Evolutionary conservation across 306 rosid genomes (phyloP), one percentile per base, ranked within the genome.

Genomic region (Aeschynomene evenia): DNA sequence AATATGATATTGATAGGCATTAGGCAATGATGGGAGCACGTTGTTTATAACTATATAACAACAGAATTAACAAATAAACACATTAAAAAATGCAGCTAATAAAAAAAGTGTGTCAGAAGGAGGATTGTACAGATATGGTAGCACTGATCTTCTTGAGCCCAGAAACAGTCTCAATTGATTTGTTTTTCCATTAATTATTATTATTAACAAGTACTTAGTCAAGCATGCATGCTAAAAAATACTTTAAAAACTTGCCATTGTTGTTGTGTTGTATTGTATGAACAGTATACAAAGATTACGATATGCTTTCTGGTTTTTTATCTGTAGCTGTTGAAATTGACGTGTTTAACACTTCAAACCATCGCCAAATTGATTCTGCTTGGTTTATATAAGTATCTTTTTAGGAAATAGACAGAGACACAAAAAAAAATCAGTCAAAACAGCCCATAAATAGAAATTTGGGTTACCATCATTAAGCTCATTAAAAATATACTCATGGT

Each of bases 101-200:
- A 11, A 55, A 26, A 55, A 26, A 28, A 55, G 15, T 51, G 62
- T 55, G 39, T 26, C 34, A 55, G 37, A 29, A 26, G 16, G 6
- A 28, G 12, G 13, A 5, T 0, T 3, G 20, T 28, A 3, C 5
- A 28, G n/a, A 45, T 21, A 45, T n/a, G 4, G 21, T 45, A 11
- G 65, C 59, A 33, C 22, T 15, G 16, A 34, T 31, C 51, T 55
- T 59, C 69, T 57, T 57, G 74, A 57, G 79, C 79, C 68, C 21
- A 16, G 45, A 16, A 67, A 46, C 63, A 53, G 68, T 67, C 45
- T 6, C 40, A 21, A 13, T 5, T 54, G 29, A 37, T 2, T 74
- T 28, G 9, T 18, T 28, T 28, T 28, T 4, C 31, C 31, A 0
- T 28, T 28, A 28, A n/a, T n/a, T 28, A 28, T 28, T 3, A 28